Base-by-base conservation (phyloP, 2,329 filamentous ascomycete genomes). In the Colletotrichum plurivorum region DNA sequence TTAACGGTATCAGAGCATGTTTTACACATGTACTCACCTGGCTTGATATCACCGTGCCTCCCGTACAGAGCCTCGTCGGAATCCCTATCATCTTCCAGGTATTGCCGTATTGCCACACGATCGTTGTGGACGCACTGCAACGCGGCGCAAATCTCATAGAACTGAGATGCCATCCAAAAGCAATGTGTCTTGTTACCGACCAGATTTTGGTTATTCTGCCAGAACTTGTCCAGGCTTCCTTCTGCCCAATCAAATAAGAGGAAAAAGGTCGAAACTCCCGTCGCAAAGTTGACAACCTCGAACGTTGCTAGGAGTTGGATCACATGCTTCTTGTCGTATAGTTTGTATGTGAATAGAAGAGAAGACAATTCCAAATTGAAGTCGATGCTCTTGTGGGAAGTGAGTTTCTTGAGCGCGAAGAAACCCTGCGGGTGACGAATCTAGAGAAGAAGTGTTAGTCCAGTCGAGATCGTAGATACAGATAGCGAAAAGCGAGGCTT, bases 391-490 rank as follows among this genome's bases (percentile, higher is more conserved):
- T 39, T 59, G 2, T 65, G 54, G 1, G 66, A 69, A 2, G 61
- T 69, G n/a, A 69, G 54, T 31, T 65, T 69, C 25, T 69, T 69
- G 12, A 69, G 45, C 0, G 66, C 66, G 3, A 69, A 69, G 5
- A 41, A 64, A 3, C 48, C 48, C 22, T 64, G 61, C 12, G 66
- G 66, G n/a, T 65, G 60, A 1, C 61, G 60, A 6, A 69, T 65
- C 66, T 69, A 15, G 7, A 25, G 13, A 36, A 1, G 16, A 18
- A 31, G 20, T 1, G 49, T 52, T 25, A 49, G 57, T 2, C 20
- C 4, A 51, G 18, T 51, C 1, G 4, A n/a, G 4, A 41, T 36
- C 1, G 36, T 3, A 13, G 6, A 6, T 4, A 3, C 8, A n/a
- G 7, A 9, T 22, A 12, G 18, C 10, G n/a, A n/a, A 18, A 13